Evolutionary conservation across 371 early-diverging fungal species (phyloP), one percentile per base, ranked within the genome.

Genomic region (Syncephalis plumigaleata): DNA sequence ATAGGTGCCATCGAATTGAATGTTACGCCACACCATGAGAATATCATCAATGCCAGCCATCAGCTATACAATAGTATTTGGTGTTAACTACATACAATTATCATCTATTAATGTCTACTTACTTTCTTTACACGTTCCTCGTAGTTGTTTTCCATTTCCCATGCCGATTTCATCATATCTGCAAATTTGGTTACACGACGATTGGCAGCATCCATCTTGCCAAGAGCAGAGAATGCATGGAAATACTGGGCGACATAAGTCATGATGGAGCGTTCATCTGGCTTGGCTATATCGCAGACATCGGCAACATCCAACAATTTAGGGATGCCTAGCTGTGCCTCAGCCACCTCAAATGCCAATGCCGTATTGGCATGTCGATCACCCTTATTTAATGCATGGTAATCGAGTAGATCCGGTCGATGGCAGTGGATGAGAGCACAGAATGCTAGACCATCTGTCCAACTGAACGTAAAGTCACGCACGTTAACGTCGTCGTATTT

Each of bases 201-300:
- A 16, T 90, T 87, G 1, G 94, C 91, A 1, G 81, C 77, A 46
- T 86, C 93, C 17, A 83, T 73, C 56, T 84, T 89, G 65, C 82
- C 86, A 24, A 81, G 71, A 20, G 81, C 79, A 13, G 89, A 84
- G 52, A 94, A 94, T 7, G 94, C 93, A 58, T 95, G 96, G 71
- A 92, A 98, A 60, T 96, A 98, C 63, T 92, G 87, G 8, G 96
- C 92, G 11, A 98, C 91, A 58, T 98, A 98, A 36, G 99, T 97
- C 87, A 97, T 93, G 25, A 98, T 77, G 2, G 95, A 96, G 26
- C 83, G 77, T 51, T 96, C 94, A 69, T 98, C 99, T 11, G 97
- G 97, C 63, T 88, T 90, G 39, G 71, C 59, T n/a, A 84, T 80
- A 59, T 91, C 89, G 50, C 87, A 84, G 21, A 98, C 69, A 65